Evolutionary conservation across 495 filamentous ascomycete species (phyloP), one percentile per base, ranked within the genome.

Genomic region (Penicillium angulare): DNA sequence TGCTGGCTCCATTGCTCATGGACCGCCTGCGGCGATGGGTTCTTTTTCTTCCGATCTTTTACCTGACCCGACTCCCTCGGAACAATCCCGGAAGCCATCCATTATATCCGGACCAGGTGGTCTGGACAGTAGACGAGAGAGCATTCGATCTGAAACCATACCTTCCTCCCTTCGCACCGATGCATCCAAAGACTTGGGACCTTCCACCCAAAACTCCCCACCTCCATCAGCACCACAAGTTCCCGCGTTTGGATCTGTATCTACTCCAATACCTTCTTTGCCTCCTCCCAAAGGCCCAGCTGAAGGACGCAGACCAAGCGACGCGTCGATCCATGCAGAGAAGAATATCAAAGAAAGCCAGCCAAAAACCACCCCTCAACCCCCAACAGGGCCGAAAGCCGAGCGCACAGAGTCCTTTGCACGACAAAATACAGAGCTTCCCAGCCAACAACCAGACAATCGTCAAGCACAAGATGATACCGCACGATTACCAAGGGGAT

Each of bases 151-250:
- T 4, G 77, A 80, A 12, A 46, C 62, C 17, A 47, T 15, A 17
- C 17, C 20, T 3, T 8, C 63, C 7, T 49, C 65, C 7, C 55
- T 68, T 18, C 74, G 73, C 22, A 55, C 54, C 17, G 79, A 79
- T 53, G 52, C 60, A 5, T 52, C 61, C 10, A 72, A 69, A 55
- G 76, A 79, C 12, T 60, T 68, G 43, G 65, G 56, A 24, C 59
- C 66, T 16, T 66, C 56, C 45, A 48, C 57, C 44, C 71, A 75
- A 50, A 56, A 71, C 20, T 77, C 87, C 17, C 85, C 89, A 9
- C 89, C 89, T 15, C 87, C 88, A n/a, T 74, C 87, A 41, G 86
- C 86, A 31, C 88, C 89, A 10, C 85, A 88, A 26, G 89, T 92
- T 3, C 89, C 89, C 15, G 86, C 88, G 2, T 92, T 95, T 73